Evolutionary conservation across 805 yeast species (phyloP).

Genomic region (Metschnikowia sp.): DNA sequence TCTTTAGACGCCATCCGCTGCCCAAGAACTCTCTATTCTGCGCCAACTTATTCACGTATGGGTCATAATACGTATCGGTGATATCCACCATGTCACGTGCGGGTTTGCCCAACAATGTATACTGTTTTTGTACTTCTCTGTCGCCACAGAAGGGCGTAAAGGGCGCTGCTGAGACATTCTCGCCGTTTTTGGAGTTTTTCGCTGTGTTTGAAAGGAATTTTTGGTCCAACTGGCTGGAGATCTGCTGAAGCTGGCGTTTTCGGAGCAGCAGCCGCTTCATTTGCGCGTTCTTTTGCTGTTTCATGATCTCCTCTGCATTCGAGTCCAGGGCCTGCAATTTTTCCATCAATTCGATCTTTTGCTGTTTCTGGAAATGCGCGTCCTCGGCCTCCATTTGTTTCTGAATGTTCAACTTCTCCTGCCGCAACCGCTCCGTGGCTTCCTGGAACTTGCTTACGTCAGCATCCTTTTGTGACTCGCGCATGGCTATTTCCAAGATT

Average conservation of each 20-base stretch:
- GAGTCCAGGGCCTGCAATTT: constrained; percentile 31
- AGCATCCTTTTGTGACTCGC: constrained; percentile 56
- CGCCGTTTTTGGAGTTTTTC: constrained; percentile 6
- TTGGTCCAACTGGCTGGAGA: constrained; percentile 53
- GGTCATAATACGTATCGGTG: constrained; percentile 45
- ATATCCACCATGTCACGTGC: constrained; percentile 24
- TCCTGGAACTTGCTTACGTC: constrained; percentile 70
- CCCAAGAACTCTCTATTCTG: constrained; percentile 70
- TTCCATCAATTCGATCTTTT: constrained; percentile 40
- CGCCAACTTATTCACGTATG: constrained; percentile 47
- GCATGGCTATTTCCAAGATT: constrained; percentile 72
- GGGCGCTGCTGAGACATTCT: constrained; percentile 45
- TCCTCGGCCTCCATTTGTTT: constrained; percentile 51
- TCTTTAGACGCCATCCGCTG: constrained; percentile 75
- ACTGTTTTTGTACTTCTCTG: constrained; percentile 54
- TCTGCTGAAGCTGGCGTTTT: constrained; percentile 55
- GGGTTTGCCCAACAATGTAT: constrained; percentile 37
- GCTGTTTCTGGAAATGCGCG: constrained; percentile 37
- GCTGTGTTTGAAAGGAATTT: constrained; percentile 32
- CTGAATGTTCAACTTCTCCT: constrained; percentile 66
- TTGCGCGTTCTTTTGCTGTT: constrained; percentile 36
- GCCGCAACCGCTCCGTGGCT: constrained; percentile 47
- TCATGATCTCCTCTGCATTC: constrained; percentile 39
- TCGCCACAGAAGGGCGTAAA: constrained; percentile 96
- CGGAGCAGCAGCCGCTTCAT: constrained; percentile 64